These are phyloP conservation scores for Cryphonectria nitschkei DNA, from an alignment of 2,329 filamentous ascomycete genomes.

Conservation along the genomic window DNA sequence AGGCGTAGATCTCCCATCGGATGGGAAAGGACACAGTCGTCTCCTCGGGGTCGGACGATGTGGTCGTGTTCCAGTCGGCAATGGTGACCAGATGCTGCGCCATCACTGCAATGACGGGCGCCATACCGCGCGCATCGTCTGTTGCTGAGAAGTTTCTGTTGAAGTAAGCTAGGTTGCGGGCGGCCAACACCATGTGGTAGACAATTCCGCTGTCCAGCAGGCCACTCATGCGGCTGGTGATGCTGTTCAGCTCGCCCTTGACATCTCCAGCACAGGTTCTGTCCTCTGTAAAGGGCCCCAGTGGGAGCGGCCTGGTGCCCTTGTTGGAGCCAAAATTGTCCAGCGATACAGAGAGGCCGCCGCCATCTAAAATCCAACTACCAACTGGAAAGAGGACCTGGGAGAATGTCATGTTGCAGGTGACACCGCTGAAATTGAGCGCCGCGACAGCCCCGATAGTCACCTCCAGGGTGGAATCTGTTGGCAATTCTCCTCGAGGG, in stretches of 20 bases:
- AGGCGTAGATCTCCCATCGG: constrained; percentile 10
- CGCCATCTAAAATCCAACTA: background rate
- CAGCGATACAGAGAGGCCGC: background rate
- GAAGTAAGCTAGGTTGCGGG: background rate
- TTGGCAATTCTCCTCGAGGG: background rate
- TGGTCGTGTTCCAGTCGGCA: background rate
- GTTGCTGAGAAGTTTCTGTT: background rate
- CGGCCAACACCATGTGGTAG: background rate
- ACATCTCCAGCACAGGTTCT: background rate
- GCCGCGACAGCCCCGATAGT: background rate
- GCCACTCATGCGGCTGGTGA: background rate
- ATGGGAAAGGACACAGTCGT: background rate
- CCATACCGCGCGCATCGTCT: background rate
- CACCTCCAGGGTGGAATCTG: background rate
- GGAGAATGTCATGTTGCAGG: background rate
- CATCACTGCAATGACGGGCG: background rate
- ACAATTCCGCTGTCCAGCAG: background rate
- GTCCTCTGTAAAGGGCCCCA: background rate
- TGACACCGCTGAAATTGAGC: background rate
- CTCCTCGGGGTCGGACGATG: background rate
- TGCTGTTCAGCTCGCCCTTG: constrained; percentile 1
- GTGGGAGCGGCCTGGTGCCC: background rate
- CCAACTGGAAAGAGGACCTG: background rate
- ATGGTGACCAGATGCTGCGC: background rate
- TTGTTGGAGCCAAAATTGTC: background rate